A percentile compares a stretch with the other conserved stretches of the same genome.
These are phyloP conservation scores for Mycena belliarum DNA, from an alignment of 768 basidiomycete species.

Conservation along the genomic window DNA sequence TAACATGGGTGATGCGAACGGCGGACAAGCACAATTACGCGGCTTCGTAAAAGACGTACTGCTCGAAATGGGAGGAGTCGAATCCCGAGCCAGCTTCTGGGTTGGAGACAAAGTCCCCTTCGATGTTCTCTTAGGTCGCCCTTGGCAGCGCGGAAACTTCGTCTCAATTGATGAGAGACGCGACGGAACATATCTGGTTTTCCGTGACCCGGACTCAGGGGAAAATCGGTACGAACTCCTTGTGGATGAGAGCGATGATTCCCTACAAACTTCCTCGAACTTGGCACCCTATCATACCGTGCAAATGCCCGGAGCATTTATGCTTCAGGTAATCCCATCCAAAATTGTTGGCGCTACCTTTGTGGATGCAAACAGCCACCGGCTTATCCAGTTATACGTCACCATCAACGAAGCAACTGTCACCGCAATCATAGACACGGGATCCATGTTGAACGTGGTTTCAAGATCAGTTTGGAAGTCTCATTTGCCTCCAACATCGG, in stretches of 20 bases:
- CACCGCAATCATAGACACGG: too few species aligned
- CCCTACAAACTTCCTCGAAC: too few species aligned
- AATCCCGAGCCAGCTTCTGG: conserved; percentile 20
- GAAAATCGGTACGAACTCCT: neutral
- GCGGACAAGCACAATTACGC: conserved; percentile 17
- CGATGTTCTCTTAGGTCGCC: conserved; percentile 23
- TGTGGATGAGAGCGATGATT: neutral
- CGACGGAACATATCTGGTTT: conserved; percentile 17
- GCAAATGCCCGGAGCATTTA: too few species aligned
- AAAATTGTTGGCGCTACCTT: too few species aligned
- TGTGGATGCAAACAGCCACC: too few species aligned
- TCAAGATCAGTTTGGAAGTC: too few species aligned
- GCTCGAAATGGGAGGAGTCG: conserved; percentile 20
- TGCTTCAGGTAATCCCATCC: too few species aligned
- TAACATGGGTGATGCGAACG: conserved; percentile 25
- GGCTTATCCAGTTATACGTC: too few species aligned
- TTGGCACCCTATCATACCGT: too few species aligned
- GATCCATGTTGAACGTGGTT: too few species aligned
- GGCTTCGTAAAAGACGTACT: conserved; percentile 21
- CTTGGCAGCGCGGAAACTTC: conserved; percentile 25
- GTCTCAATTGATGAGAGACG: conserved; percentile 24
- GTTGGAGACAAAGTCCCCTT: conserved; percentile 23
- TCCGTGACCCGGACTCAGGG: neutral
- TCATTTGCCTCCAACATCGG: too few species aligned
- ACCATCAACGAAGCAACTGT: too few species aligned